phyloP scores from a whole-genome alignment of 768 basidiomycete genomes.

The Mycena crocata region DNA sequence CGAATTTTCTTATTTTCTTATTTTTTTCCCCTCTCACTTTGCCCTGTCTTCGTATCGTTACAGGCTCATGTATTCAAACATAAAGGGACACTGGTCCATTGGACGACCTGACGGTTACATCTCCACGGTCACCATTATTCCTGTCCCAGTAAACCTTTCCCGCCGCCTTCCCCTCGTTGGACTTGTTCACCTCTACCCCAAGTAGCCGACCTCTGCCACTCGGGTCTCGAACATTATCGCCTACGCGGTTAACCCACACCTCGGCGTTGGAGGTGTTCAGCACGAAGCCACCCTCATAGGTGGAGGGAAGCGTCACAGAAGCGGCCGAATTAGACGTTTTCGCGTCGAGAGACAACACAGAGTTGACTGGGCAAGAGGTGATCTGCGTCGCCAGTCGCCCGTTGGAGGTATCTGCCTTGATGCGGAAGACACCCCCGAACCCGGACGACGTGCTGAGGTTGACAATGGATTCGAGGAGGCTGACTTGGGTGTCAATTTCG shows the following conservation, averaged over 20 bases:
- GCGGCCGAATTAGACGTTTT: constrained; percentile 43
- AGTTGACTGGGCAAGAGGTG: constrained; percentile 46
- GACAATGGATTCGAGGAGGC: constrained; percentile 46
- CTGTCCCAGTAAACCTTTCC: constrained; percentile 31
- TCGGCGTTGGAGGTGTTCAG: constrained; percentile 41
- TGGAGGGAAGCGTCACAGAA: constrained; percentile 43
- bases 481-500: constrained; percentile 28
- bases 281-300: constrained; percentile 57
- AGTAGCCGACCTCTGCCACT: constrained; percentile 45
- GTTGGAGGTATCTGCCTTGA: constrained; percentile 44
- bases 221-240: constrained; percentile 46
- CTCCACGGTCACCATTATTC: constrained; percentile 16
- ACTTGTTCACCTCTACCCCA: constrained; percentile 23
- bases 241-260: constrained; percentile 33
- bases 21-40: too few relatives aligned
- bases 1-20: too few relatives aligned
- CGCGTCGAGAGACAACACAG: constrained; percentile 45
- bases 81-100: constrained; percentile 15
- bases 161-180: background rate
- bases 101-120: constrained; percentile 19
- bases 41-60: too few relatives aligned
- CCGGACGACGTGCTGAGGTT: constrained; percentile 45
- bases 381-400: constrained; percentile 43
- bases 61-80: constrained; percentile 10
- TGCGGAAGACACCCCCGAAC: constrained; percentile 46